These are phyloP conservation scores for Selaginella tamariscina DNA, from an alignment of 75 land plant genomes.

Conservation along the genomic window DNA sequence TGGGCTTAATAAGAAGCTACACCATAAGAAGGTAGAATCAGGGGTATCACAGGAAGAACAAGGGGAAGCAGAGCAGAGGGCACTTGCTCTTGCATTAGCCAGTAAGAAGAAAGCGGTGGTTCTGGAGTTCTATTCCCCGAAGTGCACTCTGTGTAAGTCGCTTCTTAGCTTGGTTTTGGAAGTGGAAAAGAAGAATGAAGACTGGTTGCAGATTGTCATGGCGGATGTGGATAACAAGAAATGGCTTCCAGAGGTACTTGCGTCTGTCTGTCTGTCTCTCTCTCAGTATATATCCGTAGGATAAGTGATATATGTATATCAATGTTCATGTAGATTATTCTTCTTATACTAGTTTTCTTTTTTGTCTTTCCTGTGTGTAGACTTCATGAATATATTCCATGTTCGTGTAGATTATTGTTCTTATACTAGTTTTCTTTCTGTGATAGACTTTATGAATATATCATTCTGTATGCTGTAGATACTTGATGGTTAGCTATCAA, in stretches of 20 bases:
- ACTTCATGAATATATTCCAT: no score
- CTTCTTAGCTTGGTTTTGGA: conserved; percentile 41
- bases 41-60: conserved; percentile 41
- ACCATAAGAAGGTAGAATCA: not conserved
- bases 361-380: no score
- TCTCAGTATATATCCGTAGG: no score
- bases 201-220: conserved; percentile 73
- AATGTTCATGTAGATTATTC: no score
- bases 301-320: no score
- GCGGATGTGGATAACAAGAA: conserved; percentile 83
- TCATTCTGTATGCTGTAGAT: no score
- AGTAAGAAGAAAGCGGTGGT: conserved; percentile 58
- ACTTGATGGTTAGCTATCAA: no score
- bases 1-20: not conserved
- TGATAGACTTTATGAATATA: no score
- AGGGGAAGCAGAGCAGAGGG: conserved; percentile 83
- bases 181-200: conserved; percentile 50
- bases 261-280: no score
- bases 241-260: conserved; percentile 97
- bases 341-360: no score
- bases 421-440: no score
- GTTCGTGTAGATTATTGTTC: no score
- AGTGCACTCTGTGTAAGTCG: conserved; percentile 75
- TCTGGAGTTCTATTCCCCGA: conserved; percentile 91
- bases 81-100: conserved; percentile 65